Percentiles rank a stretch among this genome's conserved stretches.
These are phyloP conservation scores for Rauvolfia tetraphylla DNA, from an alignment of 257 asterid genomes.

Conservation along the genomic window DNA sequence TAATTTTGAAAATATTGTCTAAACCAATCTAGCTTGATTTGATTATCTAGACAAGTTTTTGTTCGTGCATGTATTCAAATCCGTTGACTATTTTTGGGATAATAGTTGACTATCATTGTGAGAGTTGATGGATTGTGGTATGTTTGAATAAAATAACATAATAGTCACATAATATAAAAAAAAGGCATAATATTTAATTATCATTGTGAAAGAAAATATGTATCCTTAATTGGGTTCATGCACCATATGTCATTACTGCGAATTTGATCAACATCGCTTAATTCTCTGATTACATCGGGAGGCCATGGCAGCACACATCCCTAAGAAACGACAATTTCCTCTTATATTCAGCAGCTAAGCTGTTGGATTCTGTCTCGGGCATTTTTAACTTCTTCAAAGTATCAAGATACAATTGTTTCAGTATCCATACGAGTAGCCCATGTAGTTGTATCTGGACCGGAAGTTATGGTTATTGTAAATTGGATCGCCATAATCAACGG, in stretches of 20 bases:
- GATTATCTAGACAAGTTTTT: no score
- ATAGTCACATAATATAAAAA: no score
- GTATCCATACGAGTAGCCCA: slow-evolving; percentile 66
- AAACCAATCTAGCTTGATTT: no score
- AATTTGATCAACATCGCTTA: background rate
- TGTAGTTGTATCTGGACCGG: slow-evolving; percentile 72
- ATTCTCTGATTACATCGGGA: background rate
- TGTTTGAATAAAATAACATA: no score
- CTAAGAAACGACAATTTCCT: background rate
- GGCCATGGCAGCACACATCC: no score
- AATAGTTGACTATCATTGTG: no score
- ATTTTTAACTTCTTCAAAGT: background rate
- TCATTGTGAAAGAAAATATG: no score
- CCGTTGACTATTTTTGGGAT: no score
- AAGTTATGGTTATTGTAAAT: slow-evolving; percentile 35
- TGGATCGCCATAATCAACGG: slow-evolving; percentile 71
- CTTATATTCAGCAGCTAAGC: background rate
- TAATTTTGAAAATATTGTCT: no score
- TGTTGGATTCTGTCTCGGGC: background rate
- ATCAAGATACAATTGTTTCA: slow-evolving; percentile 18
- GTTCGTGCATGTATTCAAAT: no score
- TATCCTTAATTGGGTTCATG: background rate
- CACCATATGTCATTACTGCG: background rate
- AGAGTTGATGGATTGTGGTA: no score
- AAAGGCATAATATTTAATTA: no score